phyloP scores from a whole-genome alignment of 2,329 filamentous ascomycete genomes.

The Colletotrichum godetiae region DNA sequence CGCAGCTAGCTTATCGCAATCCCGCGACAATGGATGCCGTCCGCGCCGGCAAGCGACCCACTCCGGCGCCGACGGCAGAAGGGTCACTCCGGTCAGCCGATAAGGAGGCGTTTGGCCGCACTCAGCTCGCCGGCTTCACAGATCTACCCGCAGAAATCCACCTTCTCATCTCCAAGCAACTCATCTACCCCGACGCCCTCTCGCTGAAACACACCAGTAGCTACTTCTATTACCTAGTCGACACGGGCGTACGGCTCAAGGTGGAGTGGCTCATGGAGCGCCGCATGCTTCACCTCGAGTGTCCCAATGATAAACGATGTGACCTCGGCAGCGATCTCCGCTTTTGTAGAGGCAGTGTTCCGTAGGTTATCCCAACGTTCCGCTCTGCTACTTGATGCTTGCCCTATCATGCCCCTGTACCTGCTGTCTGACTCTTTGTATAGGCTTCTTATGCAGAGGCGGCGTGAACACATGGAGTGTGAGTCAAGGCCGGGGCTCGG shows the following conservation, averaged over 20 bases:
- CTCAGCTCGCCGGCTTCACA: constrained; percentile 49
- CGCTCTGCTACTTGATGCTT: too few species aligned
- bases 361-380: constrained; percentile 51
- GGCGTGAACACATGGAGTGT: constrained; percentile 71
- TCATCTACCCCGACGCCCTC: constrained; percentile 77
- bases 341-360: constrained; percentile 70
- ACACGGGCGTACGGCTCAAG: constrained; percentile 74
- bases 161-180: constrained; percentile 67
- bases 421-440: not conserved
- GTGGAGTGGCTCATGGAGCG: constrained; percentile 77
- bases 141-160: constrained; percentile 75
- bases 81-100: not conserved
- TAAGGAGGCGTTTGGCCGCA: not conserved
- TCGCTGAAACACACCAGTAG: constrained; percentile 75
- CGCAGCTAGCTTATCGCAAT: not conserved
- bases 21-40: not conserved
- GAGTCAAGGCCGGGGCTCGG: constrained; percentile 67
- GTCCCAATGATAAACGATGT: constrained; percentile 68
- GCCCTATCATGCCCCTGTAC: too few species aligned
- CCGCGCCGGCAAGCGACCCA: constrained; percentile 19
- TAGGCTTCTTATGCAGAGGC: constrained; percentile 69
- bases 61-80: constrained; percentile 6
- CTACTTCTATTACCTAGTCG: constrained; percentile 72
- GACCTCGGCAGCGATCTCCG: constrained; percentile 69
- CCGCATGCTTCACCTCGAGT: constrained; percentile 71